Base-by-base conservation (phyloP, 805 yeast species). In the Kuraishia capsulata region DNA sequence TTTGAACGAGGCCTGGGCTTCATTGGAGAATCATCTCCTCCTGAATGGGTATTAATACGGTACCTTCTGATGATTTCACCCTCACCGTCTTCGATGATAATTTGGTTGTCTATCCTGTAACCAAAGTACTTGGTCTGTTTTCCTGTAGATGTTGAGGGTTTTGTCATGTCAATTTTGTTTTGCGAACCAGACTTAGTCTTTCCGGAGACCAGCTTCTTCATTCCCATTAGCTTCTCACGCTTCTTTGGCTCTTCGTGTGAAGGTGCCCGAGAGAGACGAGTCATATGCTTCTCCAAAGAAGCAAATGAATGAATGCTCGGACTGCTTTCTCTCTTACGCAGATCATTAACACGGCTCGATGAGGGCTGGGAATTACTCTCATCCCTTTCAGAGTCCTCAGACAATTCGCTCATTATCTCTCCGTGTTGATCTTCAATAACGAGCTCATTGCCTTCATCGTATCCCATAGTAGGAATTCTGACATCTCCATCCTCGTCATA, bases 1-100 rank as follows among this genome's bases (percentile, higher is more conserved):
- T 29, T 29, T 24, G 28, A 16, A 20, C 39, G 35, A 10, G 41
- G 35, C 11, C 37, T 20, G 14, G 30, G 19, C 11, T 20, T 8
- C n/a, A n/a, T n/a, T 13, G 20, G 14, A 19, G 30, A 13, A 21
- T 6, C 6, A 21, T n/a, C 4, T n/a, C 16, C 19, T 31, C 11
- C 34, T 31, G 31, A 9, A 20, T 38, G 40, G 4, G 36, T 71
- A 49, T 80, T 84, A 38, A 89, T 78, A 49, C 65, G 72, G 59
- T 88, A 90, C 38, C 95, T 69, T 52, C 96, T 77, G 34, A 92
- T 65, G 40, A 92, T 76, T 49, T 90, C 97, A 45, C 97, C 98
- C 10, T 89, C 95, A 33, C 76, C 85, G 51, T 88, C 84, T 57
- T 90, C 98, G 41, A 92, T 81, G 42, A 87, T 69, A 39, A 92